Percentiles rank a stretch among this genome's conserved stretches.
phyloP scores from a whole-genome alignment of 208 protist species.

The Leishmania martiniquensis region DNA sequence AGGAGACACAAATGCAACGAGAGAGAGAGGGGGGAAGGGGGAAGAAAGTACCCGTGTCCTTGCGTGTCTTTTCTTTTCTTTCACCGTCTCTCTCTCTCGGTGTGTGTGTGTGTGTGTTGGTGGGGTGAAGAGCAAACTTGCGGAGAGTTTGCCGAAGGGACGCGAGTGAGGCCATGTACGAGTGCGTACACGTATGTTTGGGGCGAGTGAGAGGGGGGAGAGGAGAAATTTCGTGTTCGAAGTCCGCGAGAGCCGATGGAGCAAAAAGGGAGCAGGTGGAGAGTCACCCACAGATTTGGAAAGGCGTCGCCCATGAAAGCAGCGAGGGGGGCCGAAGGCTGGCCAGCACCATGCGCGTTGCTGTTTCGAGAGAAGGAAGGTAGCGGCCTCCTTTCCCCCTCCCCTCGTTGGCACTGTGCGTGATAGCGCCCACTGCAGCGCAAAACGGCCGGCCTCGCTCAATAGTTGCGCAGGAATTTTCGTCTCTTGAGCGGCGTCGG shows the following conservation, averaged over 20 bases:
- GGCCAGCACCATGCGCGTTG: not conserved
- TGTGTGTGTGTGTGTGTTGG: slow-evolving; percentile 2
- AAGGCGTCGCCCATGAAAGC: not conserved
- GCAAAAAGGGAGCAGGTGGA: not conserved
- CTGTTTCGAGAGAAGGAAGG: not conserved
- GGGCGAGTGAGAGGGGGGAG: too few relatives aligned
- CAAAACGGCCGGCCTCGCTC: not conserved
- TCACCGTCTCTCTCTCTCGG: not conserved
- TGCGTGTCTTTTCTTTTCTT: too few relatives aligned
- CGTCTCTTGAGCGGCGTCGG: not conserved
- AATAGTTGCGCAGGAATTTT: not conserved
- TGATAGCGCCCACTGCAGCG: not conserved
- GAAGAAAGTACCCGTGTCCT: not conserved
- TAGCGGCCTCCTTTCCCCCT: not conserved
- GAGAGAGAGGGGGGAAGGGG: not conserved
- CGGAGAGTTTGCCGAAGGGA: not conserved
- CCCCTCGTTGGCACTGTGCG: too few relatives aligned
- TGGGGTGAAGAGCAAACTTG: too few relatives aligned
- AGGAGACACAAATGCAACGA: not conserved
- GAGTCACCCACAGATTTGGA: not conserved
- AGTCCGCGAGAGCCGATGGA: not conserved
- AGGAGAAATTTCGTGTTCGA: too few relatives aligned
- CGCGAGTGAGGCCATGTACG: not conserved
- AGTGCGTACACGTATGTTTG: not conserved
- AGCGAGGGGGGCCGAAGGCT: not conserved